phyloP scores from a whole-genome alignment of 345 rosid genomes.

The Arabis hirsuta region DNA sequence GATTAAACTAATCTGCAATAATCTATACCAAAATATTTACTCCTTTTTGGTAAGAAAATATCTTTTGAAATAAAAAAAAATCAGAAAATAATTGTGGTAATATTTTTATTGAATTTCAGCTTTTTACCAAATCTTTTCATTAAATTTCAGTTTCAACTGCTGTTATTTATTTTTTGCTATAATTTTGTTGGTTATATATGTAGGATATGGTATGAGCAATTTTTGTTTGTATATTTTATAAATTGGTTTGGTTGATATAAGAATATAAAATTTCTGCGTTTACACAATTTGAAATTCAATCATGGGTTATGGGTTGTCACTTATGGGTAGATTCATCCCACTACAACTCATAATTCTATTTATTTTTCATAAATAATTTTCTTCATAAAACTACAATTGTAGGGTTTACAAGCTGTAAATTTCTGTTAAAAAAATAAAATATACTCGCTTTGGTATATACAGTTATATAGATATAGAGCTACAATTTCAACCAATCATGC shows the following conservation, averaged over 20 bases:
- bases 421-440: not conserved
- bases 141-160: not conserved
- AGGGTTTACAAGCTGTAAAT: constrained; percentile 15
- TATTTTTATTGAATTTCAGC: not conserved
- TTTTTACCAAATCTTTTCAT: not conserved
- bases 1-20: not conserved
- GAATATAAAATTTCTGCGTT: not conserved
- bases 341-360: not conserved
- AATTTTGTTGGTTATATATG: too few relatives aligned
- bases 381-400: not conserved
- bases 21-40: not conserved
- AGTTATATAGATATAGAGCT: not conserved
- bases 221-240: not conserved
- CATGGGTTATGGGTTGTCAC: constrained; percentile 29
- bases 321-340: not conserved
- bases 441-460: not conserved
- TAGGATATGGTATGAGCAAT: not conserved
- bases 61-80: not conserved
- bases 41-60: not conserved
- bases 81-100: not conserved
- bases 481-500: constrained; percentile 10
- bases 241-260: not conserved
- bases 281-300: constrained; percentile 7
- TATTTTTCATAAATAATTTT: not conserved
- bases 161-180: not conserved